Conservation (phyloP, 805 yeast genomes). For the Myxozyma geophila region DNA sequence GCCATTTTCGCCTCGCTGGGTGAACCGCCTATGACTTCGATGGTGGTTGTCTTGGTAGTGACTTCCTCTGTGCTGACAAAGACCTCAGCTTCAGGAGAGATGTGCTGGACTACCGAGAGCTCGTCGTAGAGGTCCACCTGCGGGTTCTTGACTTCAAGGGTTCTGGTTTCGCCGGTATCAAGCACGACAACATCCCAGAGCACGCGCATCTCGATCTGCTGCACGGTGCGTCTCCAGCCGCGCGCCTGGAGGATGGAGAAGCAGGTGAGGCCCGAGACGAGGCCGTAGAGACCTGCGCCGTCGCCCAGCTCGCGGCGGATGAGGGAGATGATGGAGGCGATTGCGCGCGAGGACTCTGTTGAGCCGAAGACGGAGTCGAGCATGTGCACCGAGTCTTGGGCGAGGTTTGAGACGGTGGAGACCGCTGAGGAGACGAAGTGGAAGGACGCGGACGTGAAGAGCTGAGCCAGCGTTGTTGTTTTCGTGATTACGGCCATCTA, state of each 20-base stretch:
- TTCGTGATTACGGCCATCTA: constrained; percentile 35
- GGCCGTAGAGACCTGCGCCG: constrained; percentile 40
- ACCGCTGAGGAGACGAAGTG: constrained; percentile 41
- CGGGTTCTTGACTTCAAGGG: constrained; percentile 31
- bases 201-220: constrained; percentile 37
- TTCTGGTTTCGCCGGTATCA: constrained; percentile 42
- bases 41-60: constrained; percentile 33
- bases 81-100: constrained; percentile 29
- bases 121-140: constrained; percentile 23
- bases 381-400: constrained; percentile 44
- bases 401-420: constrained; percentile 36
- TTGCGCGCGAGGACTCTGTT: constrained; percentile 44
- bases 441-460: constrained; percentile 41
- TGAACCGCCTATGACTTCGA: constrained; percentile 25
- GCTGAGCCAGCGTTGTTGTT: constrained; percentile 41
- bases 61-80: constrained; percentile 33
- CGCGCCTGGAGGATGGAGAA: constrained; percentile 43
- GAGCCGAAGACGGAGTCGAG: constrained; percentile 44
- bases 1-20: constrained; percentile 9
- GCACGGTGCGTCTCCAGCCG: constrained; percentile 37
- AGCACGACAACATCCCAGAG: constrained; percentile 45
- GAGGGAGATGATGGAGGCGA: constrained; percentile 40
- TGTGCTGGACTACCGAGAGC: constrained; percentile 16
- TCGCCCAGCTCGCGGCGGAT: constrained; percentile 43
- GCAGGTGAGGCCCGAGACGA: constrained; percentile 41